Base-by-base conservation (phyloP, 164 flowering plant species). In the Sextonia rubra region DNA sequence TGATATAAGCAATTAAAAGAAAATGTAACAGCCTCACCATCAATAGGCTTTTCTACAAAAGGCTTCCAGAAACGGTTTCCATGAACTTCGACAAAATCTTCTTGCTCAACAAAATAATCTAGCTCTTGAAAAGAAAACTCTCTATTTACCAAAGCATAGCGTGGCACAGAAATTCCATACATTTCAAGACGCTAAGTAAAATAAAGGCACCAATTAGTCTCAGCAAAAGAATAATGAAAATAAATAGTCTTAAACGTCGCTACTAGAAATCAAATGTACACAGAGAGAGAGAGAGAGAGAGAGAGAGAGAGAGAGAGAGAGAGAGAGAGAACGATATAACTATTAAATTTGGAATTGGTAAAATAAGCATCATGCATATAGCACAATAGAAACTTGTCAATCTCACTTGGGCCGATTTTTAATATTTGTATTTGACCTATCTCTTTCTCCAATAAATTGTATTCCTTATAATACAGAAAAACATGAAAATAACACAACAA, bases 61-160 rank as follows among this genome's bases (percentile, higher is more conserved):
- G 99, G 99, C 86, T 96, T 96, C 94, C 95, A 96, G 71, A 96
- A 93, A 55, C 99, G 99, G 22, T 85, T 79, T 48, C 97, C 97
- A 73, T 89, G 92, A 77, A 96, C 98, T 83, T 93, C 99, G 78
- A 96, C 92, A 86, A 86, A 96, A 77, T 96, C 99, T 75, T 96
- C 99, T 84, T 91, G 94, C 83, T 96, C 99, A 61, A 88, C 74
- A 83, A 96, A 96, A 82, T 85, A 92, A 77, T 93, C 95, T 75
- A 94, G 79, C 71, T 91, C 95, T 86, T 96, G 94, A 77, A 77
- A 76, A 11, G 98, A 97, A 27, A 74, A 74, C 73, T 92, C 97
- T 78, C 99, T 86, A 82, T 92, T 93, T 37, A 96, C 97, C 49
- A 91, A 86, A 72, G 98, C 99, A 82, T 92, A 96, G 70, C 95